Evolutionary conservation across 495 filamentous ascomycete species (phyloP), one percentile per base, ranked within the genome.

Genomic region (Xylaria scruposa): DNA sequence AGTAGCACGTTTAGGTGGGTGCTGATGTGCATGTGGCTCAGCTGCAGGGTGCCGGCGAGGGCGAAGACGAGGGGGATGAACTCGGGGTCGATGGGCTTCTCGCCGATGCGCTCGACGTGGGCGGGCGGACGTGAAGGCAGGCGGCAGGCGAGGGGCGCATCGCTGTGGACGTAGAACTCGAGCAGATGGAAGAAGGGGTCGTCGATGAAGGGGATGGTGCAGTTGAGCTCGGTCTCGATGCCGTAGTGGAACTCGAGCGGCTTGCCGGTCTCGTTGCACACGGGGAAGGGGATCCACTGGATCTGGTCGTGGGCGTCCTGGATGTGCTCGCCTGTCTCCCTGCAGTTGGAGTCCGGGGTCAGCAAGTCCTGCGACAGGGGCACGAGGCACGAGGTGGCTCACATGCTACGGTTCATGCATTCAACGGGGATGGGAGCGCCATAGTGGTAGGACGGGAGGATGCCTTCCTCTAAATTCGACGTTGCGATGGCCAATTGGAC

Each of bases 141-240:
- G 70, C 96, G 95, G 82, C 96, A 99, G 60, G 94, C 91, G 58
- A 99, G 87, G 38, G 96, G 96, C 13, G 93, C 94, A 80, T 99
- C 96, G 84, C 91, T 94, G 86, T 98, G 96, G 76, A 98, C 91
- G 88, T 98, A 98, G 88, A 97, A 98, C 83, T 99, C 96, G 80
- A 98, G 90, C 54, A 98, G 91, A 83, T 99, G 96, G 88, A 96
- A 99, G 86, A 97, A 91, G 24, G 91, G 88, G 82, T 99, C 96
- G 77, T 90, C 84, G 77, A 98, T 88, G 77, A 92, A 87, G 77
- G 90, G 83, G 80, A 98, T 92, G 61, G 96, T 99, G 85, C 96
- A 99, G 83, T 94, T 97, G 74, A 97, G 84, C 74, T 95, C 93
- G 84, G 86, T 84, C 77, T 94, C 92, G 74, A 93, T 81, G 81